Base-by-base conservation (phyloP, 371 early-diverging fungal species). In the Mucor indicus region DNA sequence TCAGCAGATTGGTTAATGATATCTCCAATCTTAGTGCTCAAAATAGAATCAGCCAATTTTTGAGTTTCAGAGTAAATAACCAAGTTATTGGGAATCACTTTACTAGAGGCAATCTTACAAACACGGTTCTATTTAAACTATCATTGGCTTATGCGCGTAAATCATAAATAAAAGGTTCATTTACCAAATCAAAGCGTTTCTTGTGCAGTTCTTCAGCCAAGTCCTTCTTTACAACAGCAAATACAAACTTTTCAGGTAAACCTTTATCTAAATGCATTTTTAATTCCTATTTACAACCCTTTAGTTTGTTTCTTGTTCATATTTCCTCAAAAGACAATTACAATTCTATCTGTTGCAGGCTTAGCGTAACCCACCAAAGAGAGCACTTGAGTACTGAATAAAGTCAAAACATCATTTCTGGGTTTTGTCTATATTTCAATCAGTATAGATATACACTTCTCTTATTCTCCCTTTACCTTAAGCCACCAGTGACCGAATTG, bases 401-500 rank as follows among this genome's bases (percentile, higher is more conserved):
- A 54, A 6, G 59, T 57, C 44, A 72, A 48, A n/a, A 62, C 8
- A 44, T 76, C 77, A 41, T 62, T 67, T 62, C 77, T 57, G 23
- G 70, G 69, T 29, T 76, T 69, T 3, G 0, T 11, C 16, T 35
- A 16, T 21, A 30, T 13, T 2, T 42, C 12, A 32, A 30, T 23
- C 10, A 13, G 7, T 20, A 19, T 35, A 21, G 25, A 46, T 12
- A 29, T 27, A 27, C 11, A 27, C 11, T 7, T 23, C n/a, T 19
- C 7, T 4, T 20, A 25, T 37, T 16, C 1, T 16, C 4, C 23
- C 17, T 17, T 48, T 62, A 67, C 75, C 66, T 81, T 74, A 36
- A 90, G 48, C 57, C 72, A 83, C 51, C 88, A 89, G 57, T 87
- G 86, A 10, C 77, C 79, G 57, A 69, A 80, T 55, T 81, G 73